Evolutionary conservation across 331 rosid genomes (phyloP).

Genomic region (Stylosanthes scabra): DNA sequence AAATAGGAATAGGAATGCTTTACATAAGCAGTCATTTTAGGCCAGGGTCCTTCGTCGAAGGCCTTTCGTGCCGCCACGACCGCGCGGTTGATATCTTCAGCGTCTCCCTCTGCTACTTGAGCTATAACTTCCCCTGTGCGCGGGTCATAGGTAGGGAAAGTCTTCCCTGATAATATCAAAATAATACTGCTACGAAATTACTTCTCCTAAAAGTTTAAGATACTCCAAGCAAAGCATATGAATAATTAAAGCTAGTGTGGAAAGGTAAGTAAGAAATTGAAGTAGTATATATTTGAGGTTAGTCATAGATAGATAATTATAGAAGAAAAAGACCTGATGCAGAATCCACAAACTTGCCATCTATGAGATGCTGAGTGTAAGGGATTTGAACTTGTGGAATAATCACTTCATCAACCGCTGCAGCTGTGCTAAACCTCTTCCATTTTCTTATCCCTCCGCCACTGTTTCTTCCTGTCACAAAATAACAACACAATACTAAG

Average conservation of each 20-base stretch:
- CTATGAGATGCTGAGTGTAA: constrained; percentile 68
- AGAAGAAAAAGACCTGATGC: constrained; percentile 40
- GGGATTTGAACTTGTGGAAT: constrained; percentile 66
- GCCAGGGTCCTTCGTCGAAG: constrained; percentile 86
- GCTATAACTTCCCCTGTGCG: constrained; percentile 73
- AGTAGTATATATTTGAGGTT: too few relatives aligned
- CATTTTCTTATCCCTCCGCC: constrained; percentile 40
- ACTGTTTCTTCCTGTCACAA: constrained; percentile 53
- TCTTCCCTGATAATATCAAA: constrained; percentile 53
- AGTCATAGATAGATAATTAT: not conserved
- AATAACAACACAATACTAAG: not conserved
- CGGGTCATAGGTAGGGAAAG: constrained; percentile 71
- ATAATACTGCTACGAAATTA: not conserved
- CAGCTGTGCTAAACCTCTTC: constrained; percentile 61
- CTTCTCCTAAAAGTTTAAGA: too few relatives aligned
- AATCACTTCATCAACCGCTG: constrained; percentile 61
- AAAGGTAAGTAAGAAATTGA: constrained; percentile 1
- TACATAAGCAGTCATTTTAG: constrained; percentile 72
- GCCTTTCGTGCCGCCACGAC: constrained; percentile 78
- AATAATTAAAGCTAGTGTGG: not conserved
- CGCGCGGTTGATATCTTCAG: constrained; percentile 66
- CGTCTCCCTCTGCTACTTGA: constrained; percentile 67
- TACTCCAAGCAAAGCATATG: too few relatives aligned
- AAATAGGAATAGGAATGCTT: not conserved
- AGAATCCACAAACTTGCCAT: constrained; percentile 88